phyloP scores from a whole-genome alignment of 139 green algal species.

The Pseudopediastrum boryanum region DNA sequence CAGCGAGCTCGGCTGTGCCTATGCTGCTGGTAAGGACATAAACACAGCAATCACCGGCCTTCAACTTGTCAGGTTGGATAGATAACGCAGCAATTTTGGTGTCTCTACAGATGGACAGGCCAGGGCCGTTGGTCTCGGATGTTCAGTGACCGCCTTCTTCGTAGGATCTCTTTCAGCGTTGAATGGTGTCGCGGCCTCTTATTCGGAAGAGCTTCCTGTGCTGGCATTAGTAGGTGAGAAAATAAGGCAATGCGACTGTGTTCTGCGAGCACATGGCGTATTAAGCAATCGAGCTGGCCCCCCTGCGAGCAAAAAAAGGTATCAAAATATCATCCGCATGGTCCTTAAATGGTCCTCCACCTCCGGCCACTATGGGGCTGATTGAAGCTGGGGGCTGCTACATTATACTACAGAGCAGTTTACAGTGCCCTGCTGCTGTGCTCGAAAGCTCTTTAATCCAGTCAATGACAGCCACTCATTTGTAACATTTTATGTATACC shows the following conservation, averaged over 20 bases:
- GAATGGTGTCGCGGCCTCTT: conserved; percentile 5
- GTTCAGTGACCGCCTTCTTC: conserved; percentile 10
- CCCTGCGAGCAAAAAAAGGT: neutral
- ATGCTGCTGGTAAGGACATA: too few relatives aligned
- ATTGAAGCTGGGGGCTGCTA: neutral
- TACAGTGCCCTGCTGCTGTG: too few relatives aligned
- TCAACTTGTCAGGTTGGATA: too few relatives aligned
- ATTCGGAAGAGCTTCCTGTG: conserved; percentile 19
- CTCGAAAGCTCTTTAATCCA: too few relatives aligned
- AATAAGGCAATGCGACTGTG: neutral
- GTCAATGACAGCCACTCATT: too few relatives aligned
- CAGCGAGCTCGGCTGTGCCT: too few relatives aligned
- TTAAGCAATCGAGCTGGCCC: neutral
- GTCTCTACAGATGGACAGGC: conserved; percentile 12
- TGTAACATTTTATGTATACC: too few relatives aligned
- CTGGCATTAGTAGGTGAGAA: conserved; percentile 15
- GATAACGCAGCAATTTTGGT: neutral
- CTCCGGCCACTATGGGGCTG: neutral
- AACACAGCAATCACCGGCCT: too few relatives aligned
- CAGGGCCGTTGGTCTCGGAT: conserved; percentile 3
- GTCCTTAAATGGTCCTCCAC: neutral
- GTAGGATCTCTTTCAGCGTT: conserved; percentile 12
- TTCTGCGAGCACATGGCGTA: neutral
- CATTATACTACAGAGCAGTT: too few relatives aligned
- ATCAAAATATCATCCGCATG: neutral